Evolutionary conservation across 2,329 filamentous ascomycete species (phyloP).

Genomic region (Rutstroemia sydowiana): DNA sequence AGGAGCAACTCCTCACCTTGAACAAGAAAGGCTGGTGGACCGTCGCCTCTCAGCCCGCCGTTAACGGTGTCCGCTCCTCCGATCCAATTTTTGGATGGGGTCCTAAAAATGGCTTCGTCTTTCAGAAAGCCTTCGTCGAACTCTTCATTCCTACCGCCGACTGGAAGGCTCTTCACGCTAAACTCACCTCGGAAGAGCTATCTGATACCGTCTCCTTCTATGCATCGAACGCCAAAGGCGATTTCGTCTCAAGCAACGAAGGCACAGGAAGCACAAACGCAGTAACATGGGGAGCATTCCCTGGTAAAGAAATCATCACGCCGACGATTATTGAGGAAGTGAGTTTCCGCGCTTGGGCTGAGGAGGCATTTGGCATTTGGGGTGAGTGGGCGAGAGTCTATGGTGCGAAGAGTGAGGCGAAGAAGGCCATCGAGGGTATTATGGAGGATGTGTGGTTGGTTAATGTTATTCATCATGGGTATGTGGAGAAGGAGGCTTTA

Average conservation of each 20-base stretch:
- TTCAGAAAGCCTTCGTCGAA: slow-evolving; percentile 97
- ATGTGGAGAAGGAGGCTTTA: slow-evolving; percentile 60
- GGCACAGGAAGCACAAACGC: slow-evolving; percentile 64
- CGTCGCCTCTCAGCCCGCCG: slow-evolving; percentile 87
- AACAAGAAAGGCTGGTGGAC: slow-evolving; percentile 91
- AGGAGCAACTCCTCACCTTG: slow-evolving; percentile 63
- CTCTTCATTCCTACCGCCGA: slow-evolving; percentile 76
- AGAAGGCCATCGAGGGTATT: slow-evolving; percentile 60
- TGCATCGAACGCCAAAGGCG: slow-evolving; percentile 70
- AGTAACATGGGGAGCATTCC: slow-evolving; percentile 95
- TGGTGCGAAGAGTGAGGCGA: slow-evolving; percentile 56
- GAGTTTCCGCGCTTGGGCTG: slow-evolving; percentile 86
- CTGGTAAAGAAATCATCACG: slow-evolving; percentile 90
- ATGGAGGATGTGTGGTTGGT: slow-evolving; percentile 77
- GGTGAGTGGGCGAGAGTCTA: slow-evolving; percentile 89
- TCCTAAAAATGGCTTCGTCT: slow-evolving; percentile 84
- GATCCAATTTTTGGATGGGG: slow-evolving; percentile 89
- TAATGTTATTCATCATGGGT: slow-evolving; percentile 81
- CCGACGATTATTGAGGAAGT: slow-evolving; percentile 96
- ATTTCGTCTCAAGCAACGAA: slow-evolving; percentile 64
- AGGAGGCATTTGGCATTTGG: slow-evolving; percentile 96
- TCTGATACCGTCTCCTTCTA: slow-evolving; percentile 76
- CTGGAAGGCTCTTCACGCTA: slow-evolving; percentile 59
- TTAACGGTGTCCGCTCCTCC: slow-evolving; percentile 73
- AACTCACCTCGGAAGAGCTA: slow-evolving; percentile 49